These are phyloP conservation scores for Musa schizocarpa DNA, from an alignment of 176 grass and related monocot species.

Conservation along the genomic window DNA sequence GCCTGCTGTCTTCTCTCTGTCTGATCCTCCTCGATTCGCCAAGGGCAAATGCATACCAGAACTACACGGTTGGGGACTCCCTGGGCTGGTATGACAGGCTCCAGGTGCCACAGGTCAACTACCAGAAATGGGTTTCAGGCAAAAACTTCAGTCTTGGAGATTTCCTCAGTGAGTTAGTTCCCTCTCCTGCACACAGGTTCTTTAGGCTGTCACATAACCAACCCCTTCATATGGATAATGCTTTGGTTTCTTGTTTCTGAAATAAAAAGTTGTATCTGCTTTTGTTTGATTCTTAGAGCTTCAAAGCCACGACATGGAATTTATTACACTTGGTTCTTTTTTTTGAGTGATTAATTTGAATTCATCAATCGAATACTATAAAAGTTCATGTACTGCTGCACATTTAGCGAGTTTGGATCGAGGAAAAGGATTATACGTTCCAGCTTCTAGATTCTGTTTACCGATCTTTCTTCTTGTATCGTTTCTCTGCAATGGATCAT, in stretches of 20 bases:
- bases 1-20: slow-evolving; percentile 1
- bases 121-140: slow-evolving; percentile 77
- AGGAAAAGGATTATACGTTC: too few relatives aligned
- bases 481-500: background rate
- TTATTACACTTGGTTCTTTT: too few relatives aligned
- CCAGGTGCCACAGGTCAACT: slow-evolving; percentile 41
- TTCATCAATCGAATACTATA: too few relatives aligned
- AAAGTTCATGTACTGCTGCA: too few relatives aligned
- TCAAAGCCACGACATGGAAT: too few relatives aligned
- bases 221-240: too few relatives aligned
- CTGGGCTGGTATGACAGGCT: slow-evolving; percentile 83
- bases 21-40: slow-evolving; percentile 1
- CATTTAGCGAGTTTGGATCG: too few relatives aligned
- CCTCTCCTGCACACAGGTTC: background rate
- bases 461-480: too few relatives aligned
- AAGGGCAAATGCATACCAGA: slow-evolving; percentile 42
- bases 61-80: slow-evolving; percentile 90
- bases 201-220: background rate
- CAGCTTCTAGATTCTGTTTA: too few relatives aligned
- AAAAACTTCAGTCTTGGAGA: slow-evolving; percentile 95
- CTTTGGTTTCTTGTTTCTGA: background rate
- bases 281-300: background rate
- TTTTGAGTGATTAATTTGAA: too few relatives aligned
- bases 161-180: slow-evolving; percentile 74
- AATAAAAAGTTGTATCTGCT: background rate